phyloP scores from a whole-genome alignment of 2,329 filamentous ascomycete species.

The Hypoxylon sp. region DNA sequence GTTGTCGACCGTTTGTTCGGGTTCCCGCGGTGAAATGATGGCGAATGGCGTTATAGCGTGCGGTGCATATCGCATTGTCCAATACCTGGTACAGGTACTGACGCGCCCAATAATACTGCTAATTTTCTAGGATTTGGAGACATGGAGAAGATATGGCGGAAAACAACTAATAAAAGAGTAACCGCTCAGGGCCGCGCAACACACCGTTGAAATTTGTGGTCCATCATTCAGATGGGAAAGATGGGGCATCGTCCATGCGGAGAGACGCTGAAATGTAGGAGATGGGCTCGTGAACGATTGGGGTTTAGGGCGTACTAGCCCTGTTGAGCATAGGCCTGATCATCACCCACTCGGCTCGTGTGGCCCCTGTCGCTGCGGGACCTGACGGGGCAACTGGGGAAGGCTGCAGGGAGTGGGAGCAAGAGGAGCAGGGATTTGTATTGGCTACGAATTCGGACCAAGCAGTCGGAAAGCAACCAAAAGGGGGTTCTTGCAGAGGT shows the following conservation, averaged over 20 bases:
- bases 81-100: conserved; percentile 31
- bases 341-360: conserved; percentile 45
- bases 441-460: conserved; percentile 42
- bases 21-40: conserved; percentile 23
- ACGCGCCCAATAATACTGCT: conserved; percentile 36
- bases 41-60: conserved; percentile 32
- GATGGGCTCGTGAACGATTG: conserved; percentile 49
- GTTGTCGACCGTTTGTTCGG: conserved; percentile 17
- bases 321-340: conserved; percentile 37
- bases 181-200: conserved; percentile 39
- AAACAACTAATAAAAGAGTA: conserved; percentile 45
- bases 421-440: conserved; percentile 45
- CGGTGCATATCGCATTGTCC: conserved; percentile 33
- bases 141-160: conserved; percentile 40
- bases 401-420: conserved; percentile 44
- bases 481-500: conserved; percentile 43
- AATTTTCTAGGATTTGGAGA: conserved; percentile 36
- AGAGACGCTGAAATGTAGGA: conserved; percentile 40
- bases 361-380: conserved; percentile 46
- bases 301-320: conserved; percentile 41
- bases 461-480: conserved; percentile 41
- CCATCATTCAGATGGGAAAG: conserved; percentile 39
- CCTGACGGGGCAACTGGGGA: conserved; percentile 46
- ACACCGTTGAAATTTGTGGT: conserved; percentile 46
- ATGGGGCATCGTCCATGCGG: conserved; percentile 45